phyloP scores from a whole-genome alignment of 1,284 basidiomycete species.

The Phylloboletellus chloephorus region DNA sequence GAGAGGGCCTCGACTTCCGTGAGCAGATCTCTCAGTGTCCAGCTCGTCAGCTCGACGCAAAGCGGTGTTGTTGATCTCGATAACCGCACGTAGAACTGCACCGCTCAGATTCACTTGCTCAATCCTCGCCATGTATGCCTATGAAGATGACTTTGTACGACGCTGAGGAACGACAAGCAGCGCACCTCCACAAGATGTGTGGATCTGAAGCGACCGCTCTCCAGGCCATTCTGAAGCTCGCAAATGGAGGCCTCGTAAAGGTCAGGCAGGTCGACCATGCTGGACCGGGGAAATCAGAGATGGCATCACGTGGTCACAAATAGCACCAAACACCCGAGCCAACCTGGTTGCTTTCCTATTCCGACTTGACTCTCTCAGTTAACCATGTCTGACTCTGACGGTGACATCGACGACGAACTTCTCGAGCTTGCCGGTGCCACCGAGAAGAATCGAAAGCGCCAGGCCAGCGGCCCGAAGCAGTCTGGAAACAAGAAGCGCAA shows the following conservation, averaged over 20 bases:
- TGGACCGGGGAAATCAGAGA: too few relatives aligned
- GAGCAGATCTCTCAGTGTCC: conserved; percentile 47
- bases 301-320: conserved; percentile 23
- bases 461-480: conserved; percentile 30
- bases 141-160: background rate
- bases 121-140: conserved; percentile 69
- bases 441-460: conserved; percentile 47
- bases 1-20: conserved; percentile 46
- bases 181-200: conserved; percentile 24
- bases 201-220: conserved; percentile 19
- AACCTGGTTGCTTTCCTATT: too few relatives aligned
- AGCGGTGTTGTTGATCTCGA: conserved; percentile 57
- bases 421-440: conserved; percentile 60
- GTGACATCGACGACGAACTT: conserved; percentile 62
- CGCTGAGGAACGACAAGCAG: background rate
- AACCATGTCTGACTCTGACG: conserved; percentile 66
- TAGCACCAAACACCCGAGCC: conserved; percentile 14
- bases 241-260: conserved; percentile 30
- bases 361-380: conserved; percentile 1
- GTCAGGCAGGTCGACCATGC: conserved; percentile 21
- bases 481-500: conserved; percentile 44
- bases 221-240: conserved; percentile 25
- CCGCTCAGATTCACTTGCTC: conserved; percentile 68
- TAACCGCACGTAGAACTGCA: conserved; percentile 53
- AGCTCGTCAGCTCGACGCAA: conserved; percentile 47